Conservation (phyloP, 2,329 filamentous ascomycete genomes). For the Xylariales sp. region DNA sequence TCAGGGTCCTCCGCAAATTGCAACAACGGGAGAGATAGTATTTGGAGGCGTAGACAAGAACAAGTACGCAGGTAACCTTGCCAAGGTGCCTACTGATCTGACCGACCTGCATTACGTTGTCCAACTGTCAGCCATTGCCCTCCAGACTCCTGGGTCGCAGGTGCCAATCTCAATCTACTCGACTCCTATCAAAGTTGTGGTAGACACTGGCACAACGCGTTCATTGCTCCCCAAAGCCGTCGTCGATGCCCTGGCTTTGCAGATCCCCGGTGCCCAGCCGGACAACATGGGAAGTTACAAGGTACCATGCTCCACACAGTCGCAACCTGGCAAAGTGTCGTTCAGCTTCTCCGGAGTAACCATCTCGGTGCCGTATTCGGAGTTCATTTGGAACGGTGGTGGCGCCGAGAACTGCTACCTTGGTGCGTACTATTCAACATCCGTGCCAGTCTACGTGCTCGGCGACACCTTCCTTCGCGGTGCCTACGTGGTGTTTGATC, state of each 20-base stretch:
- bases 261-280: constrained; percentile 34
- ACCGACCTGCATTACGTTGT: constrained; percentile 26
- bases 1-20: constrained; percentile 22
- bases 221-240: constrained; percentile 38
- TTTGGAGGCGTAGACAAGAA: constrained; percentile 50
- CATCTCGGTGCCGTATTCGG: constrained; percentile 20
- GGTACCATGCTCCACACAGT: constrained; percentile 36
- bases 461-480: constrained; percentile 26
- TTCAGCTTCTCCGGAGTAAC: constrained; percentile 41
- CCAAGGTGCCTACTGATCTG: constrained; percentile 36
- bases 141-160: constrained; percentile 11
- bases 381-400: constrained; percentile 26
- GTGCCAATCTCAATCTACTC: constrained; percentile 11
- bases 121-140: constrained; percentile 16
- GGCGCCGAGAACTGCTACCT: constrained; percentile 17
- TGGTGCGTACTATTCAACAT: constrained; percentile 16
- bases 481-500: constrained; percentile 26
- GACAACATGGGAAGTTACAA: constrained; percentile 38
- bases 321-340: constrained; percentile 35
- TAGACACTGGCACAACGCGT: constrained; percentile 51
- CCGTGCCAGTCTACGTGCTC: constrained; percentile 21
- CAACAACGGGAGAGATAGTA: constrained; percentile 42
- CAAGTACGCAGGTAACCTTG: constrained; percentile 44
- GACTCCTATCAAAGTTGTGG: constrained; percentile 36
- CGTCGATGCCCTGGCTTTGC: constrained; percentile 35